Conservation (phyloP, 23 red algal genomes). For the Cyanidioschyzon merolae region DNA sequence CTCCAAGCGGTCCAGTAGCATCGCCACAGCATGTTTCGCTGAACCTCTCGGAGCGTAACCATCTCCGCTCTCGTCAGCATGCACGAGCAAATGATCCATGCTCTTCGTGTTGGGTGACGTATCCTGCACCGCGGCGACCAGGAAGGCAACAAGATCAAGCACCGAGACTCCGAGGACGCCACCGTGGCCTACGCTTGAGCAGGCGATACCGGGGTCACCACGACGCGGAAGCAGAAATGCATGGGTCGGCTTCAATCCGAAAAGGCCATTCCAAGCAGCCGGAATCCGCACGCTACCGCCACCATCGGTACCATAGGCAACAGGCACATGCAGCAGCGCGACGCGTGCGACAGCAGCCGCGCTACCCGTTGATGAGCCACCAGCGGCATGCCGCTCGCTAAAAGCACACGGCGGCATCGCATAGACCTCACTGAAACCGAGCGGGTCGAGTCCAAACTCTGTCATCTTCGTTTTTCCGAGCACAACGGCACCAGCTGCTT, state of each 20-base stretch:
- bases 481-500: constrained; percentile 54
- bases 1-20: background rate
- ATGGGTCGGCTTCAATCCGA: constrained; percentile 71
- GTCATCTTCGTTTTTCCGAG: constrained; percentile 90
- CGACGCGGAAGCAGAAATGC: constrained; percentile 20
- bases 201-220: background rate
- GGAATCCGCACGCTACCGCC: constrained; percentile 83
- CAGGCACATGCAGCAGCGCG: constrained; percentile 27
- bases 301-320: constrained; percentile 67
- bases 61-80: background rate
- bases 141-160: constrained; percentile 16
- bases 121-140: background rate
- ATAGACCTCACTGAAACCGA: constrained; percentile 39
- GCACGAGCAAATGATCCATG: background rate
- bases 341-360: constrained; percentile 58
- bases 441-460: constrained; percentile 93
- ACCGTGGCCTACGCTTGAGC: background rate
- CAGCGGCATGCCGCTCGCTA: constrained; percentile 46
- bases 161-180: constrained; percentile 7
- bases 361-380: constrained; percentile 76
- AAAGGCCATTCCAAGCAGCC: constrained; percentile 60
- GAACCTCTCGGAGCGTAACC: background rate
- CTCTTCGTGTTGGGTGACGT: background rate
- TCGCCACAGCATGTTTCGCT: background rate
- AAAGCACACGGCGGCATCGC: constrained; percentile 39